Evolutionary conservation across 2,329 filamentous ascomycete species (phyloP).

Genomic region (Ophiostoma populinum): DNA sequence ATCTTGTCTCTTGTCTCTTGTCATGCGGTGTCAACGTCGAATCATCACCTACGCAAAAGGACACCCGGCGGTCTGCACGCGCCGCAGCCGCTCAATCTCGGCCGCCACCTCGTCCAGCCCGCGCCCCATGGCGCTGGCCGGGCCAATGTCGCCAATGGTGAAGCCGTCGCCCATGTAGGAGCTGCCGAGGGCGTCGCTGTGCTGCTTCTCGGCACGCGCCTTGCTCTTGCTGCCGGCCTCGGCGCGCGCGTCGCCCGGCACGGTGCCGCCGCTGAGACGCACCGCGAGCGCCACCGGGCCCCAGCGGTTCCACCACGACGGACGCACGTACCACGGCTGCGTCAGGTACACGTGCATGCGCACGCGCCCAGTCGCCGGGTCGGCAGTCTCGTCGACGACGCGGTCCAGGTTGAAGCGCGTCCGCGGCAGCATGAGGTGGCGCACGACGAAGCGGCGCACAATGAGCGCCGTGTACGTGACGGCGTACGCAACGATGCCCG

Average conservation of each 20-base stretch:
- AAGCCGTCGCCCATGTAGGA: conserved; percentile 32
- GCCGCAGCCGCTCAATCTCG: conserved; percentile 20
- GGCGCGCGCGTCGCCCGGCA: conserved; percentile 18
- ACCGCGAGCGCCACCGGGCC: conserved; percentile 34
- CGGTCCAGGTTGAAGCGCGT: conserved; percentile 33
- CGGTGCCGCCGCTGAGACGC: conserved; percentile 24
- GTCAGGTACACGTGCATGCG: conserved; percentile 34
- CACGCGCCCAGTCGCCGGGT: conserved; percentile 35
- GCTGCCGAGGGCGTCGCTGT: conserved; percentile 24
- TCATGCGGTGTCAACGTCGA: no score
- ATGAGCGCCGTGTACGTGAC: conserved; percentile 30
- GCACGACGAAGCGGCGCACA: conserved; percentile 35
- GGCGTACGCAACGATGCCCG: conserved; percentile 19
- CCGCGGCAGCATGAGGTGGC: conserved; percentile 42
- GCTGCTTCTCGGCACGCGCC: conserved; percentile 17
- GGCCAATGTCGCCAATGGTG: conserved; percentile 43
- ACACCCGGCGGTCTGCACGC: conserved; percentile 25
- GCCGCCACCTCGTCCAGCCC: conserved; percentile 31
- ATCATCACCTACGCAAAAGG: conserved; percentile 20
- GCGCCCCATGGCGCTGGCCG: conserved; percentile 32
- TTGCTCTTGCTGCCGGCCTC: conserved; percentile 10
- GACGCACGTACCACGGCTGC: conserved; percentile 47
- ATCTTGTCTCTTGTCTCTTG: no score
- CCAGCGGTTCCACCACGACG: conserved; percentile 45
- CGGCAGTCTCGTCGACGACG: conserved; percentile 24